Conservation (phyloP, 2,329 filamentous ascomycete genomes). For the Berkeleyomyces rouxiae region DNA sequence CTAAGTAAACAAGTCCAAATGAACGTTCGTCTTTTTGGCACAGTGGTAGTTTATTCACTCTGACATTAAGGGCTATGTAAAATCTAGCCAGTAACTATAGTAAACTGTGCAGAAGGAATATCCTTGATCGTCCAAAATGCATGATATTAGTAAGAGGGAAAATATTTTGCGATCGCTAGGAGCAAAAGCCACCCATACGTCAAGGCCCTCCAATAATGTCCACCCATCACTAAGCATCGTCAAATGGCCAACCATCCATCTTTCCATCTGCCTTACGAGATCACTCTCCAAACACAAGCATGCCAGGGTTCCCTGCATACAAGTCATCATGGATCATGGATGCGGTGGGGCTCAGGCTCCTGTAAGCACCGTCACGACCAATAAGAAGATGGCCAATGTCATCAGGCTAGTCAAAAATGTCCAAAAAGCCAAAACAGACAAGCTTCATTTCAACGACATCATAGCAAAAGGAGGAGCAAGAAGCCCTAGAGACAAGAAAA, state of each 20-base stretch:
- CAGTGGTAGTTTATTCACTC: too few species aligned
- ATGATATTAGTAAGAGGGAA: too few species aligned
- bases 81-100: too few species aligned
- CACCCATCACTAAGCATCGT: background rate
- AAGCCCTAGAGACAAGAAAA: background rate
- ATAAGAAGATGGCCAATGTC: background rate
- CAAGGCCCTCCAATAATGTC: background rate
- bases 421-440: background rate
- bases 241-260: background rate
- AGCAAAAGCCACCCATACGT: background rate
- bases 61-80: too few species aligned
- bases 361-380: background rate
- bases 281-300: background rate
- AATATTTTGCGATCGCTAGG: too few species aligned
- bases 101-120: too few species aligned
- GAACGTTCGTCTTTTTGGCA: too few species aligned
- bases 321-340: background rate
- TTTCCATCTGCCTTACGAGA: background rate
- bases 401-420: background rate
- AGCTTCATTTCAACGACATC: background rate
- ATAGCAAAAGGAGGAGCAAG: background rate
- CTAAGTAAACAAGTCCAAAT: too few species aligned
- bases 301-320: constrained; percentile 1
- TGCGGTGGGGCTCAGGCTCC: background rate
- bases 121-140: too few species aligned